Evolutionary conservation across 2,329 filamentous ascomycete species (phyloP), one percentile per base, ranked within the genome.

Genomic region (Xylariaceae sp.): DNA sequence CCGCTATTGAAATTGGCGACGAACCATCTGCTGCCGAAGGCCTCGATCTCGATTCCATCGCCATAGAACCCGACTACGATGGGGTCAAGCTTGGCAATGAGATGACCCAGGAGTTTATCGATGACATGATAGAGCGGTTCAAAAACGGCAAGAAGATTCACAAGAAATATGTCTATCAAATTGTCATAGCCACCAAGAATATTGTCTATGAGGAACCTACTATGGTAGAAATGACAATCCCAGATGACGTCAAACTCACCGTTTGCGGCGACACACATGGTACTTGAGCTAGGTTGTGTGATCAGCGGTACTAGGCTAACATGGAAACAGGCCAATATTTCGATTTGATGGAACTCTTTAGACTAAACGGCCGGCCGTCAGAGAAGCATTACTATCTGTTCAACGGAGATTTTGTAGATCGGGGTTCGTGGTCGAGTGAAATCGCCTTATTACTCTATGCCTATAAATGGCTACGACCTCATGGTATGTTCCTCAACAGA

Each of bases 201-300:
- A 78, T 98, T 43, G 84, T 95, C 34, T 90, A 91, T 63, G 82
- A 89, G 39, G 93, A 98, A 68, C 78, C 91, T 13, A 98, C 93
- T 19, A 96, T 98, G 93, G 90, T 96, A 19, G 93, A 98, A 69
- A 79, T 93, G 61, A 79, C 87, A 37, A 81, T 98, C 41, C 80
- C 85, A 4, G 70, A 87, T 34, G 89, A 83, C 42, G 81, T 85
- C 43, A 79, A 85, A 60, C 73, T 98, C 57, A 98, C 93, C 2
- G 89, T 98, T 41, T 98, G 93, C 61, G 93, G 93, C 64, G 93
- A 98, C 64, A 98, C 93, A 4, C 93, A 98, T 63, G 93, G 88
- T 88, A 67, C 55, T 74, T 66, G 45, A 22, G 8, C 33, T 16
- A 19, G 15, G 13, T n/a, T 15, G 19, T 16, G 34, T 28, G 15